These are phyloP conservation scores for Falciphora oryzae DNA, from an alignment of 2,329 filamentous ascomycete genomes.

Conservation along the genomic window DNA sequence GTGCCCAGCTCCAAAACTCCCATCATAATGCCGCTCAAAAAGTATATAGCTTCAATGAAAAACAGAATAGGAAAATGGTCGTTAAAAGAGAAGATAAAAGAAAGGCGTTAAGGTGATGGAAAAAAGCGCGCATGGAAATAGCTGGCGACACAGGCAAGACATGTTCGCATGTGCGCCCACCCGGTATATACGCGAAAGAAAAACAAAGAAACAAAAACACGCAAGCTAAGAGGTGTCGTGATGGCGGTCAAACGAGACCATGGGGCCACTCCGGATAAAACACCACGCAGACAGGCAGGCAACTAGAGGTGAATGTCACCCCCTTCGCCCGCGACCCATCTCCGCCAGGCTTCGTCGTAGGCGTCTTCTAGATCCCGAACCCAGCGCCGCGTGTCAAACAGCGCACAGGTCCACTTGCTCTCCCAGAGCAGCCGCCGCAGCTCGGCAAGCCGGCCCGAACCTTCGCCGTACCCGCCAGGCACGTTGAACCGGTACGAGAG, in stretches of 20 bases:
- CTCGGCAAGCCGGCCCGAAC: conserved; percentile 66
- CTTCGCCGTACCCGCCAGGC: conserved; percentile 38
- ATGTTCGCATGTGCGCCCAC: not conserved
- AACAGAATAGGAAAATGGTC: not conserved
- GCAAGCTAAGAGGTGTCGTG: too few species aligned
- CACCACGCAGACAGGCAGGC: not conserved
- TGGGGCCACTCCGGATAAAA: not conserved
- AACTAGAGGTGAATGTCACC: conserved; percentile 79
- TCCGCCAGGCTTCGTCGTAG: conserved; percentile 81
- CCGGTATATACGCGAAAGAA: not conserved
- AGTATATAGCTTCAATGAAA: conserved; percentile 3
- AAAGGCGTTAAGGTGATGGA: not conserved
- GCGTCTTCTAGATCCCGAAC: conserved; percentile 82
- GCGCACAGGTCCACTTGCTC: conserved; percentile 74
- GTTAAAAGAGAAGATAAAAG: not conserved
- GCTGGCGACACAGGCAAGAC: not conserved
- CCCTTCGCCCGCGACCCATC: conserved; percentile 80
- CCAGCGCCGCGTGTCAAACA: conserved; percentile 92
- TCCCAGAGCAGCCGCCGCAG: conserved; percentile 78
- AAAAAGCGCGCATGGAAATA: not conserved
- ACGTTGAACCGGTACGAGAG: conserved; percentile 50
- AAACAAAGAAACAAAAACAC: not conserved
- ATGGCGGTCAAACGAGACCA: too few species aligned
- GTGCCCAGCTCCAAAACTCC: conserved; percentile 7
- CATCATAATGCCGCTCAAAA: conserved; percentile 5